A percentile compares a stretch with the other conserved stretches of the same genome.
phyloP scores from a whole-genome alignment of 352 stramenopile species.

The Phytophthora hybrid region DNA sequence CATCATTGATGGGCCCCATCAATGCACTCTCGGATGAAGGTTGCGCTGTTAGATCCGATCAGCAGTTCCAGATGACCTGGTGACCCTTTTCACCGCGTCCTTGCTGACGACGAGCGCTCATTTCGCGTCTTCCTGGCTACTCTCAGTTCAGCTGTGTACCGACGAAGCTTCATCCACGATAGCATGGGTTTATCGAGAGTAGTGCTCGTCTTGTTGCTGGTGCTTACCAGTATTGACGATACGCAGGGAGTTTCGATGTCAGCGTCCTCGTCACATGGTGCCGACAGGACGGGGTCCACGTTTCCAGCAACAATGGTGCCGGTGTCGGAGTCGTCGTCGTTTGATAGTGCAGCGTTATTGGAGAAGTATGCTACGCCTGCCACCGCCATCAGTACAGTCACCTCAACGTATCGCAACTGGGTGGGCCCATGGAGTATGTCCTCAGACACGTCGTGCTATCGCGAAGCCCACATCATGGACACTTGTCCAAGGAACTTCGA shows the following conservation, averaged over 20 bases:
- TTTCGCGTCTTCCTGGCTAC: background rate
- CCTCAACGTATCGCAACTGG: constrained; percentile 40
- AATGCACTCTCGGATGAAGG: constrained; percentile 3
- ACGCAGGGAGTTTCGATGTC: constrained; percentile 11
- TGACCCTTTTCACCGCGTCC: too few species aligned
- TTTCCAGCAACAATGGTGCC: background rate
- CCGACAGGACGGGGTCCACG: background rate
- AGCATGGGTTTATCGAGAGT: background rate
- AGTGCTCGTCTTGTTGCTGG: background rate
- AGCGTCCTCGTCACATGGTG: constrained; percentile 7
- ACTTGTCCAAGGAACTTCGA: constrained; percentile 47
- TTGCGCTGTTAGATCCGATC: constrained; percentile 21
- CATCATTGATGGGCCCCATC: too few species aligned
- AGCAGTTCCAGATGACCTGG: background rate
- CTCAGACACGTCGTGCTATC: constrained; percentile 25
- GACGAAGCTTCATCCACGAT: background rate
- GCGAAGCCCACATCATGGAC: constrained; percentile 37
- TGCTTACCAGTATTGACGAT: background rate
- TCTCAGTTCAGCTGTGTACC: background rate
- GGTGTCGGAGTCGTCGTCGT: constrained; percentile 2
- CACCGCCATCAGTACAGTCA: constrained; percentile 22
- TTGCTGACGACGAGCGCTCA: background rate
- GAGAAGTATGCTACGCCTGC: constrained; percentile 14
- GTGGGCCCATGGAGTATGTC: constrained; percentile 37
- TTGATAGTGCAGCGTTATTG: constrained; percentile 11